phyloP scores from a whole-genome alignment of 371 early-diverging fungal genomes.

The Rhizomucor pusillus region DNA sequence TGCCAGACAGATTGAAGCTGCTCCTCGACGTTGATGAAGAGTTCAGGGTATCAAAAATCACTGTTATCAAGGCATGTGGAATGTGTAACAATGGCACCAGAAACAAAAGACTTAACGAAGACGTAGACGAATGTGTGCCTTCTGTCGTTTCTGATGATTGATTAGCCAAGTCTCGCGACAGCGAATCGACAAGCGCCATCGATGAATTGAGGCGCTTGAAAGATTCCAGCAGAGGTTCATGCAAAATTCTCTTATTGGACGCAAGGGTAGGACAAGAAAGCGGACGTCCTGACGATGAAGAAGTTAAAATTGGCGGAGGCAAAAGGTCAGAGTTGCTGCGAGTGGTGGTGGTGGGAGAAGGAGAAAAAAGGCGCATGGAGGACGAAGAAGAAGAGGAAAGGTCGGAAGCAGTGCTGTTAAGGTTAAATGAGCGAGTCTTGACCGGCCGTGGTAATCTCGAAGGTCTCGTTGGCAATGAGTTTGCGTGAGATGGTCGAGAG shows the following conservation, averaged over 20 bases:
- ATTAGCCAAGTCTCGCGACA: conserved; percentile 41
- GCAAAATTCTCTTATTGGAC: background rate
- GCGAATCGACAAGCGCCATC: conserved; percentile 46
- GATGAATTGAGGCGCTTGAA: conserved; percentile 41
- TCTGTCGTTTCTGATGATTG: background rate
- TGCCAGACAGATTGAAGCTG: conserved; percentile 14
- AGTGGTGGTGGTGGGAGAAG: conserved; percentile 7
- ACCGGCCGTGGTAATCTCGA: conserved; percentile 32
- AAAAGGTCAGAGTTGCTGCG: conserved; percentile 1
- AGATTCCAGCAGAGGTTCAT: conserved; percentile 32
- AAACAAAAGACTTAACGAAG: conserved; percentile 12
- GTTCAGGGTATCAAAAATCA: conserved; percentile 21
- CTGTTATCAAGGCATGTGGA: conserved; percentile 31
- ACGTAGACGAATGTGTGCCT: background rate
- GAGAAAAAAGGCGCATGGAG: background rate
- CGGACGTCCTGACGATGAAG: conserved; percentile 14
- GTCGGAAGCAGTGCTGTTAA: background rate
- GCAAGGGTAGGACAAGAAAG: conserved; percentile 11
- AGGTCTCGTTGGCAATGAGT: background rate
- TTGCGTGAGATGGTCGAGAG: background rate
- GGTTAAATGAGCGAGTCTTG: background rate
- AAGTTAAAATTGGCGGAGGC: conserved; percentile 6
- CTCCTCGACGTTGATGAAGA: background rate
- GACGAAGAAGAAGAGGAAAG: conserved; percentile 11
- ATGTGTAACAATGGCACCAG: conserved; percentile 37